Base-by-base conservation (phyloP, 495 filamentous ascomycete species). In the Hyphodiscus hymeniophilus region DNA sequence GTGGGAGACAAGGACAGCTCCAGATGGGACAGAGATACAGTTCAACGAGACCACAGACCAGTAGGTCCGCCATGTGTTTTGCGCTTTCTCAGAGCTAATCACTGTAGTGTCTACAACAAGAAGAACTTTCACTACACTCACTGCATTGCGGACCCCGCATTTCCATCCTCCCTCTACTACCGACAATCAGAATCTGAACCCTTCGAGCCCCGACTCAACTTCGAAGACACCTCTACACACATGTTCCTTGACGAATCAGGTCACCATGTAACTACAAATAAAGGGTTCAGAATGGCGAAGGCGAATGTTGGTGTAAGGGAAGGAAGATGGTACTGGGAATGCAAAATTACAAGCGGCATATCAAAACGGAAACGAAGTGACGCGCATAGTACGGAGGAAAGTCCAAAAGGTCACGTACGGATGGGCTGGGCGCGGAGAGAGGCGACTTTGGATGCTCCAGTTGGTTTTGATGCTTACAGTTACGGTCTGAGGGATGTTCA, bases 381-480 rank as follows among this genome's bases (percentile, higher is more conserved):
- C 26, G 22, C 38, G 10, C 34, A 50, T 22, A 35, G 35, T 13
- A 32, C 38, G 12, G 55, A 56, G 16, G 57, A 66, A 3, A 40
- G 55, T 17, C 50, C 67, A 1, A 68, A 70, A 43, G 87, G 85
- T 26, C 89, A 98, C 63, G 84, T 96, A 8, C 80, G 94, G 11
- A 73, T 97, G 44, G 94, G 94, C 1, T 96, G 87, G 65, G 89
- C 92, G 1, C 70, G 94, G 45, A 74, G 91, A 26, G 94, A 99
- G 57, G 89, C 90, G 8, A 87, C 87, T 15, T 69, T 95, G 2
- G 94, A 97, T 56, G 86, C 87, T 12, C 92, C 94, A 8, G 88
- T 96, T 11, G 94, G 94, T 0, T 95, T 90, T 55, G 92, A 99
- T 62, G 89, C 87, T 28, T 97, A 97, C 63, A 92, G 89, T 38